A percentile compares a stretch with the other conserved stretches of the same genome.
Conservation (phyloP, 768 basidiomycete species). For the Mycena chlorophos region DNA sequence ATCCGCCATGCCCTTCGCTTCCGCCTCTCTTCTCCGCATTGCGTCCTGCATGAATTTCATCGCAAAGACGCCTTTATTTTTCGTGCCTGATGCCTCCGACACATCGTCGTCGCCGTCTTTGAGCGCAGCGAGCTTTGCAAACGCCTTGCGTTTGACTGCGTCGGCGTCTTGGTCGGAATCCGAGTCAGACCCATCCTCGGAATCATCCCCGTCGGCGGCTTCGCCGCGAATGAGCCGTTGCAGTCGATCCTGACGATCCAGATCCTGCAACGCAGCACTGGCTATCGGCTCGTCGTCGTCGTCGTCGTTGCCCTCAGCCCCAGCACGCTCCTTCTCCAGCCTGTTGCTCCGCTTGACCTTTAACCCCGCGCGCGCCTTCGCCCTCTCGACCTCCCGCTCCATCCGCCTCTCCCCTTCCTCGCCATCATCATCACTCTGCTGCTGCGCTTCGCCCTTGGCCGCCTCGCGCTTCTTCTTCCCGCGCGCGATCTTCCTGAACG, state of each 20-base stretch:
- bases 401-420: conserved; percentile 59
- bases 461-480: conserved; percentile 66
- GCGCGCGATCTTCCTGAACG: conserved; percentile 82
- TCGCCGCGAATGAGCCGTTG: conserved; percentile 73
- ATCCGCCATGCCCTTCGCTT: conserved; percentile 63
- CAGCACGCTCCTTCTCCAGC: conserved; percentile 79
- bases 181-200: conserved; percentile 35
- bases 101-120: conserved; percentile 39
- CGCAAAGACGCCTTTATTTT: conserved; percentile 74
- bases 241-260: conserved; percentile 78
- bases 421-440: conserved; percentile 44
- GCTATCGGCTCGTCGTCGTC: conserved; percentile 55
- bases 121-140: conserved; percentile 70
- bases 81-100: conserved; percentile 32
- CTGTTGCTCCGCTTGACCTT: conserved; percentile 86
- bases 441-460: conserved; percentile 49
- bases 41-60: conserved; percentile 99
- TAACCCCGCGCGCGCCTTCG: conserved; percentile 86
- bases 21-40: conserved; percentile 61
- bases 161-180: conserved; percentile 45
- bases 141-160: conserved; percentile 65
- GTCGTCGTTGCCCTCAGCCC: conserved; percentile 51
- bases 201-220: conserved; percentile 53
- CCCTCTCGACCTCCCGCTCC: conserved; percentile 76
- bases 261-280: conserved; percentile 70